These are phyloP conservation scores for Echites panduratus DNA, from an alignment of 257 asterid genomes.

Conservation along the genomic window DNA sequence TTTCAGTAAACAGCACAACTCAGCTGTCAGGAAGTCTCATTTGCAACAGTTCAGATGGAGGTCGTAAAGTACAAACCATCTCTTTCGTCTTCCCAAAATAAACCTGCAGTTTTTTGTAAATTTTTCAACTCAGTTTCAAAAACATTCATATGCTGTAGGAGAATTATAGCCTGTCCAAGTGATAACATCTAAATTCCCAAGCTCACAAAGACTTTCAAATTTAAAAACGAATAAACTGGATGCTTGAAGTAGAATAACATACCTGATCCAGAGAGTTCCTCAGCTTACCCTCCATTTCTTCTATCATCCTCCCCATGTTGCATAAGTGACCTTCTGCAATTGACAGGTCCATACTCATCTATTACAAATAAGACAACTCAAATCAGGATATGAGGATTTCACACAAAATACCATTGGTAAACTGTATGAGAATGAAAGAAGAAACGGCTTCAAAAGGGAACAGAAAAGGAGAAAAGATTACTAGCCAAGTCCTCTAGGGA, in stretches of 20 bases:
- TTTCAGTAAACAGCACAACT: slow-evolving; percentile 10
- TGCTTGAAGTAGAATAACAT: background rate
- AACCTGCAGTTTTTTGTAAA: slow-evolving; percentile 42
- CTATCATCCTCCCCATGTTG: slow-evolving; percentile 98
- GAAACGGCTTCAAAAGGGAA: background rate
- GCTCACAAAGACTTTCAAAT: background rate
- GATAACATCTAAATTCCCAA: background rate
- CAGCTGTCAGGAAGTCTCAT: slow-evolving; percentile 60
- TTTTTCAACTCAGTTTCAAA: slow-evolving; percentile 5
- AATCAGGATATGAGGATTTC: slow-evolving; percentile 2
- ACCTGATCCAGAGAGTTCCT: slow-evolving; percentile 97
- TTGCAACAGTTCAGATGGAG: slow-evolving; percentile 72
- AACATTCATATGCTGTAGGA: background rate
- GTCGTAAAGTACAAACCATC: slow-evolving; percentile 96
- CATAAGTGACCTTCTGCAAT: slow-evolving; percentile 86
- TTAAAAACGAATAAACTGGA: too few relatives aligned
- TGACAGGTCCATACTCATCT: slow-evolving; percentile 86
- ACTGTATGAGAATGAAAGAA: background rate
- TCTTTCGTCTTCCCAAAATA: slow-evolving; percentile 98
- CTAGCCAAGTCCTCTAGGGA: background rate
- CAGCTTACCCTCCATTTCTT: slow-evolving; percentile 96
- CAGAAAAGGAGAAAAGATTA: background rate
- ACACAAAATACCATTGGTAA: background rate
- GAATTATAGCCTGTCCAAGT: background rate
- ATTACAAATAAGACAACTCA: slow-evolving; percentile 4